These are phyloP conservation scores for Cladosporium sp. DNA, from an alignment of 2,329 filamentous ascomycete genomes.

Conservation along the genomic window DNA sequence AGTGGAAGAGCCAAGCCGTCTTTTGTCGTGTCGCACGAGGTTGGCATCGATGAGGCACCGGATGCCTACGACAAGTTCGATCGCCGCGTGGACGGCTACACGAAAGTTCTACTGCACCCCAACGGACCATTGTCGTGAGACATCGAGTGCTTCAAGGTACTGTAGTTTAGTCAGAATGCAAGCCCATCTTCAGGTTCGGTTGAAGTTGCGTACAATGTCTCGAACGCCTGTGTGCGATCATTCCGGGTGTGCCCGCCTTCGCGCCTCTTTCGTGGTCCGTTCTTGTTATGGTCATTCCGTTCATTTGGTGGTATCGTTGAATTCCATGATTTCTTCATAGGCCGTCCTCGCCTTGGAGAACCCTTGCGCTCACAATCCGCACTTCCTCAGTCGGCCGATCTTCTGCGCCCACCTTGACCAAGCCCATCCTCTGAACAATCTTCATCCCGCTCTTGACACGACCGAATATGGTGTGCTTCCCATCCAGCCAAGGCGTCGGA, in stretches of 20 bases:
- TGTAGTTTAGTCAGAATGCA: too few relatives aligned
- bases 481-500: constrained; percentile 92
- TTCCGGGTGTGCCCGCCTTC: neutral
- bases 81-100: constrained; percentile 59
- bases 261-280: constrained; percentile 2
- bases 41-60: constrained; percentile 53
- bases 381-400: constrained; percentile 79
- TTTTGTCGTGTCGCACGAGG: constrained; percentile 61
- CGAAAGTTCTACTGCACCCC: constrained; percentile 62
- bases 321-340: neutral
- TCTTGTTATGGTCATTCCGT: neutral
- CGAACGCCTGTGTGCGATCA: too few relatives aligned
- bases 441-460: constrained; percentile 77
- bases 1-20: constrained; percentile 58
- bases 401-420: constrained; percentile 75
- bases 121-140: constrained; percentile 43
- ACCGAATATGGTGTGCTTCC: constrained; percentile 95
- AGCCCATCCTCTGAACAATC: constrained; percentile 78
- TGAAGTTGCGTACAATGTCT: too few relatives aligned
- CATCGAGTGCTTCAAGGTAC: too few relatives aligned
- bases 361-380: constrained; percentile 66
- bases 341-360: constrained; percentile 55
- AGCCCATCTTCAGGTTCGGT: too few relatives aligned
- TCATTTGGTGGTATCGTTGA: neutral
- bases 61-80: constrained; percentile 61